Conservation (phyloP, 495 filamentous ascomycete species). For the Oidiodendron maius region DNA sequence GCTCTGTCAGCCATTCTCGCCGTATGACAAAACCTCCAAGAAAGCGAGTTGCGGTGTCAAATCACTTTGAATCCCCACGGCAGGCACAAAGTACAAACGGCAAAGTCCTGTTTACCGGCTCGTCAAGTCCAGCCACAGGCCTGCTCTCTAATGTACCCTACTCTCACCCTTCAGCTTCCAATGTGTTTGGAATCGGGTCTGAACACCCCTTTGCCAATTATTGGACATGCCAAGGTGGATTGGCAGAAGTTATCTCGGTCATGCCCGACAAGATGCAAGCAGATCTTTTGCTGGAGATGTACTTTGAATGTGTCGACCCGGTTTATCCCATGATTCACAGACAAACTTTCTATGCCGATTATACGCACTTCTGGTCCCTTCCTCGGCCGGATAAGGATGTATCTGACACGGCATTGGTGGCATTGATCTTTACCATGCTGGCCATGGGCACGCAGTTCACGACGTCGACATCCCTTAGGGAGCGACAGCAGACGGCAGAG, state of each 20-base stretch:
- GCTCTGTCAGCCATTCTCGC: slow-evolving; percentile 41
- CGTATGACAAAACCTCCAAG: slow-evolving; percentile 54
- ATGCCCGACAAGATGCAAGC: slow-evolving; percentile 65
- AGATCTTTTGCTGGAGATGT: slow-evolving; percentile 61
- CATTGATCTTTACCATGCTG: slow-evolving; percentile 61
- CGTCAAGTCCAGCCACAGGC: slow-evolving; percentile 33
- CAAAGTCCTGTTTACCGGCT: slow-evolving; percentile 13
- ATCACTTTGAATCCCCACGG: slow-evolving; percentile 13
- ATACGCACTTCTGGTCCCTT: slow-evolving; percentile 63
- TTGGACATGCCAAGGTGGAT: slow-evolving; percentile 67
- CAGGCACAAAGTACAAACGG: slow-evolving; percentile 14
- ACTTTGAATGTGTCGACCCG: slow-evolving; percentile 69
- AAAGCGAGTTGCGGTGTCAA: slow-evolving; percentile 16
- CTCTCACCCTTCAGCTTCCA: slow-evolving; percentile 53
- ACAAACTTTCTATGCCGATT: slow-evolving; percentile 61
- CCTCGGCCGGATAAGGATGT: slow-evolving; percentile 39
- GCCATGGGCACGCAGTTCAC: slow-evolving; percentile 71
- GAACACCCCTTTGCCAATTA: slow-evolving; percentile 71
- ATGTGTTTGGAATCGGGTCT: slow-evolving; percentile 62
- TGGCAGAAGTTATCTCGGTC: slow-evolving; percentile 64
- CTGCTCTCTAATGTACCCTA: slow-evolving; percentile 64
- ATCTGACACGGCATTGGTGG: slow-evolving; percentile 54
- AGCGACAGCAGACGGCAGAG: slow-evolving; percentile 63
- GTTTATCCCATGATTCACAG: slow-evolving; percentile 69
- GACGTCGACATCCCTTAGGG: slow-evolving; percentile 42